Conservation (phyloP, 257 asterid genomes). For the Lycium barbarum region DNA sequence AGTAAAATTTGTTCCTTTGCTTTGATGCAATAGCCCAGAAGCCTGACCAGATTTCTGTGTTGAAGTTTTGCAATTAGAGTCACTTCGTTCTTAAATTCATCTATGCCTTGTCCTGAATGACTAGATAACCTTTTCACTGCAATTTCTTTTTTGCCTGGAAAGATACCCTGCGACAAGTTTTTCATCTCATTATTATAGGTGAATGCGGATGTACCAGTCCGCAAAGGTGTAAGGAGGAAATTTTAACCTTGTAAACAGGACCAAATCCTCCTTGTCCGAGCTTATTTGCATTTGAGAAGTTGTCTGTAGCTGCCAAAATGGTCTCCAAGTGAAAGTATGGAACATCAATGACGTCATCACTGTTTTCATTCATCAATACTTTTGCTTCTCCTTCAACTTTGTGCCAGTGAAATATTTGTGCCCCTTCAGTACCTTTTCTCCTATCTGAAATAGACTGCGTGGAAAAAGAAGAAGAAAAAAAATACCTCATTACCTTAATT, state of each 20-base stretch:
- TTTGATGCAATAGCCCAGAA: constrained; percentile 34
- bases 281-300: constrained; percentile 23
- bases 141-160: constrained; percentile 33
- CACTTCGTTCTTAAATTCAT: constrained; percentile 39
- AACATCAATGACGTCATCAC: constrained; percentile 20
- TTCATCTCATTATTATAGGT: not conserved
- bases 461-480: not conserved
- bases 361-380: not conserved
- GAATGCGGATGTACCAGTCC: not conserved
- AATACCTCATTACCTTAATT: not conserved
- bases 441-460: not conserved
- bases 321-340: constrained; percentile 16
- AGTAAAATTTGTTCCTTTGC: constrained; percentile 30
- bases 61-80: constrained; percentile 24
- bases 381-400: not conserved
- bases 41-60: constrained; percentile 10
- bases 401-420: not conserved
- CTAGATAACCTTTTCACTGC: constrained; percentile 45
- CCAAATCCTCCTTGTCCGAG: constrained; percentile 33
- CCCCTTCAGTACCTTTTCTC: not conserved
- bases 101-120: constrained; percentile 37
- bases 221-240: not conserved
- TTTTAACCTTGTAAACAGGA: constrained; percentile 28
- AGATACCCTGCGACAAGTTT: constrained; percentile 35
- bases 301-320: constrained; percentile 28